Base-by-base conservation (phyloP, 306 rosid genomes). In the cucumber (Cucumis sativus) region DNA sequence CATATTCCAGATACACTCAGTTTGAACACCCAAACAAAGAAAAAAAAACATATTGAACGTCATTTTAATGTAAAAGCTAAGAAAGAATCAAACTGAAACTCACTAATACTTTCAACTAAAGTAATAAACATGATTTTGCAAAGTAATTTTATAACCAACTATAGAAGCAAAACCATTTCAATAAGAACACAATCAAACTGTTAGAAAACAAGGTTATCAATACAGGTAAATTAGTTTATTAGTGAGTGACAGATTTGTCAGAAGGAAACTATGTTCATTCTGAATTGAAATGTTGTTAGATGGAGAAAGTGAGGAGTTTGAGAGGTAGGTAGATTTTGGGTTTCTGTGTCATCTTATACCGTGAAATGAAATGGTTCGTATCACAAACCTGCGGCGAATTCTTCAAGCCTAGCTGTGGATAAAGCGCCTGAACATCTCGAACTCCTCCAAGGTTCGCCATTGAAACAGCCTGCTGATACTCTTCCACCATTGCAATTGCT, bases 401-500 rank as follows among this genome's bases (percentile, higher is more conserved):
- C 84, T 78, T 88, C 81, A 89, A 84, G 71, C 96, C 97, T 1
- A 90, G 87, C 59, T 90, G 97, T 3, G 88, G 82, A 80, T 90
- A 86, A 79, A 82, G 83, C 41, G 84, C 83, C 7, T 83, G 87
- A 0, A 86, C 82, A 67, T 92, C 97, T 62, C 96, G 87, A 70
- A 87, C 80, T 82, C 92, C 93, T 8, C 92, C 93, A 0, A 88
- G 86, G 69, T 82, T 91, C 59, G 87, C 86, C 78, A 86, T 86
- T 13, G 91, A 89, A 80, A 79, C 80, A 35, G 93, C 93, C 83
- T 82, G 97, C 54, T 92, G 91, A 81, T 90, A 86, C 81, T 92
- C 97, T 84, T 95, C 97, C 77, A 92, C 93, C 96, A 95, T 92
- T 6, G 96, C 93, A 70, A 78, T 86, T 21, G 97, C 92, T 85